Evolutionary conservation across 2,329 filamentous ascomycete genomes (phyloP).

Genomic region (Trichoderma polysporum): DNA sequence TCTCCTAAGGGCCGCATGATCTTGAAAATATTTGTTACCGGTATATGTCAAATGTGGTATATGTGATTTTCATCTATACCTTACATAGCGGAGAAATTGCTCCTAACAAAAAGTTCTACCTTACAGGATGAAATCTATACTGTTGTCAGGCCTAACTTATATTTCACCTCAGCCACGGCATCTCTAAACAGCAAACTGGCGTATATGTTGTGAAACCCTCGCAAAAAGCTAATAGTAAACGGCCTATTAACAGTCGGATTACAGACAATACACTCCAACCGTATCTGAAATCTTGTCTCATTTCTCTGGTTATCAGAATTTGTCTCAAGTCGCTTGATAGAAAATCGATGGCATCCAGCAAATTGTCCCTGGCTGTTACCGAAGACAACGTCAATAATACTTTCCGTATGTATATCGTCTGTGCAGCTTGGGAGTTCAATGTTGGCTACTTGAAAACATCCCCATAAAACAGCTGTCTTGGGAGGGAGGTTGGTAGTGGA

Average conservation of each 20-base stretch:
- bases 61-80: no score
- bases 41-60: no score
- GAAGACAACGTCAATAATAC: background rate
- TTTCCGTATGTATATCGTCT: background rate
- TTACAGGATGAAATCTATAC: no score
- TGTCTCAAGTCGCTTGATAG: background rate
- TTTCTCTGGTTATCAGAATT: background rate
- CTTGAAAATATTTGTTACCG: no score
- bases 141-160: background rate
- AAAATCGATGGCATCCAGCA: slow-evolving; percentile 7
- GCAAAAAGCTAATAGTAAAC: background rate
- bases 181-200: background rate
- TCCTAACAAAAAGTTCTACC: no score
- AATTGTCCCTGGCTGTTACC: background rate
- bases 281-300: background rate
- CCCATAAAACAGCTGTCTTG: background rate
- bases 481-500: background rate
- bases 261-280: background rate
- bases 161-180: background rate
- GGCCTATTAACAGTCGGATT: background rate
- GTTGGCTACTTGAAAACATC: background rate
- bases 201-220: background rate
- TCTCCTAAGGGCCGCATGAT: no score
- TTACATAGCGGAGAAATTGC: no score
- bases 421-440: background rate